Evolutionary conservation across 139 green algal genomes (phyloP).

Genomic region (Dunaliella primolecta): DNA sequence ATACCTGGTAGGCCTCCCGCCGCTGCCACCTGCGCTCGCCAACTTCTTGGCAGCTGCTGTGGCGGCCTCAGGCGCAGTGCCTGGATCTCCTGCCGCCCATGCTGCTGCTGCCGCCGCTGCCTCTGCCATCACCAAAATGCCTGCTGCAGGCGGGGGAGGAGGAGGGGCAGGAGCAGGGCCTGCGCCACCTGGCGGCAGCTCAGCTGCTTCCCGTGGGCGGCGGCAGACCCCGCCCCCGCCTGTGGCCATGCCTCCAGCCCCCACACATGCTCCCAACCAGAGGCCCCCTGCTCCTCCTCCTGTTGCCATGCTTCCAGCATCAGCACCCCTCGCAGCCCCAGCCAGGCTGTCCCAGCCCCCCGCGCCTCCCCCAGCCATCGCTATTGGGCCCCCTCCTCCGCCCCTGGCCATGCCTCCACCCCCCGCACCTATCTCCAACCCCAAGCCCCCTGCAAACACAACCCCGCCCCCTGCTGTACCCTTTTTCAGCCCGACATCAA

Average conservation of each 20-base stretch:
- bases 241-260: background rate
- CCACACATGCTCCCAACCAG: background rate
- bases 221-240: background rate
- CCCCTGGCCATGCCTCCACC: background rate
- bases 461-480: background rate
- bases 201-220: background rate
- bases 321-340: background rate
- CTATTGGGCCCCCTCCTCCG: background rate
- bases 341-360: background rate
- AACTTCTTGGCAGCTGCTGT: background rate
- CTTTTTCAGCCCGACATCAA: background rate
- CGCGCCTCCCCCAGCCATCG: background rate
- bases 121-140: background rate
- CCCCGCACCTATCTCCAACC: background rate
- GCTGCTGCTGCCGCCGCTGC: background rate
- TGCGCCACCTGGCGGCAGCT: background rate
- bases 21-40: background rate
- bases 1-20: background rate
- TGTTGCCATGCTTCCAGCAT: background rate
- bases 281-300: too few species aligned
- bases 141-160: background rate
- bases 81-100: background rate
- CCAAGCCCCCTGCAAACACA: background rate
- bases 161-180: too few species aligned
- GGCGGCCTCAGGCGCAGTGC: background rate